phyloP scores from a whole-genome alignment of 441 rosid genomes.

The Dalechampia spathulata region DNA sequence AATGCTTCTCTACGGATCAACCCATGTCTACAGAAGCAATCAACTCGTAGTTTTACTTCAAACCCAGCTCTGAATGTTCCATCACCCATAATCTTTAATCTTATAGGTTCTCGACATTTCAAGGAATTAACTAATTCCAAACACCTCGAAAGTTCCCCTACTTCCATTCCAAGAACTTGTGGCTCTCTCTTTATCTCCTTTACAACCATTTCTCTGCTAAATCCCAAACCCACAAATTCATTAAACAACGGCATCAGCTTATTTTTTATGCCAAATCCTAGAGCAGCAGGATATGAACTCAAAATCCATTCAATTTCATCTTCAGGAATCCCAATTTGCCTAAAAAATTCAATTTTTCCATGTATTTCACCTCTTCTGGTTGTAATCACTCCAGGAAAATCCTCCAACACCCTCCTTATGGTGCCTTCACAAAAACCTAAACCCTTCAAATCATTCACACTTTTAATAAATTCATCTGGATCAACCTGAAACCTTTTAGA shows the following conservation, averaged over 20 bases:
- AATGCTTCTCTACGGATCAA: conserved; percentile 67
- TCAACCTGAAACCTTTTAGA: conserved; percentile 40
- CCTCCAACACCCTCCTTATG: conserved; percentile 40
- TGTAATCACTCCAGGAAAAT: conserved; percentile 40
- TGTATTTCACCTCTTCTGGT: conserved; percentile 38
- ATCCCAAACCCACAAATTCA: conserved; percentile 55
- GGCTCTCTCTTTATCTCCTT: conserved; percentile 59
- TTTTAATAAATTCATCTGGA: conserved; percentile 33
- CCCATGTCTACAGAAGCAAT: conserved; percentile 64
- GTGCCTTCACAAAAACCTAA: conserved; percentile 52
- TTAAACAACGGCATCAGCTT: conserved; percentile 48
- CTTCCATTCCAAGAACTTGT: conserved; percentile 51
- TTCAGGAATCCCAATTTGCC: conserved; percentile 29
- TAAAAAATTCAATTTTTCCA: conserved; percentile 43
- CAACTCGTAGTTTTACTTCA: conserved; percentile 58
- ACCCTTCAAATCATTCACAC: conserved; percentile 33
- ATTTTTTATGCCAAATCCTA: conserved; percentile 43
- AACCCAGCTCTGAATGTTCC: conserved; percentile 67
- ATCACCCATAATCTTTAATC: conserved; percentile 32
- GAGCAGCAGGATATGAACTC: conserved; percentile 35
- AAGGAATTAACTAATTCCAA: conserved; percentile 44
- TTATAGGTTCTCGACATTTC: conserved; percentile 56
- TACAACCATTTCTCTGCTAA: conserved; percentile 32
- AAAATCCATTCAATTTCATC: conserved; percentile 42
- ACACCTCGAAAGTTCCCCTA: conserved; percentile 67